Conservation (phyloP, 768 basidiomycete species). For the Phaeolepiota aurea region DNA sequence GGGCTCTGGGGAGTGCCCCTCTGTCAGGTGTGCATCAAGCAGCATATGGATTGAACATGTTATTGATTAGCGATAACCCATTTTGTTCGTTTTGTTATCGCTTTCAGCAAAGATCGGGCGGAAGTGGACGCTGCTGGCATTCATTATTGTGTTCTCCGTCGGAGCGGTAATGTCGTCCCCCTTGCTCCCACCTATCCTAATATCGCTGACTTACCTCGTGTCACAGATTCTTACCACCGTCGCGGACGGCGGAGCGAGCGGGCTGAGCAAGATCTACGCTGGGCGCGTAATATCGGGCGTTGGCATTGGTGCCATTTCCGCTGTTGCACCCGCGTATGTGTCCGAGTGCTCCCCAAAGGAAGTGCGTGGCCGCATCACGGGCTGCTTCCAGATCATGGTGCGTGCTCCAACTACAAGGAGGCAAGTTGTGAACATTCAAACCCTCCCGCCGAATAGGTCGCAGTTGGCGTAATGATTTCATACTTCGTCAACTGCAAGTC, state of each 20-base stretch:
- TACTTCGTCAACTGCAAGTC: slow-evolving; percentile 73
- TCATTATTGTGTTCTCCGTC: slow-evolving; percentile 54
- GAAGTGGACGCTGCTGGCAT: slow-evolving; percentile 51
- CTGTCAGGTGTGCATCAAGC: slow-evolving; percentile 43
- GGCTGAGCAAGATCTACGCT: slow-evolving; percentile 64
- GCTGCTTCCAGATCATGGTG: slow-evolving; percentile 81
- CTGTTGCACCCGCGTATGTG: slow-evolving; percentile 81
- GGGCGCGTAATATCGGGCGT: slow-evolving; percentile 77
- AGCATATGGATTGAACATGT: no score
- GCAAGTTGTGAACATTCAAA: not conserved
- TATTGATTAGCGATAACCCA: no score
- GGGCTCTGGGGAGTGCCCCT: slow-evolving; percentile 67
- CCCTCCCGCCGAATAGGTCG: slow-evolving; percentile 28
- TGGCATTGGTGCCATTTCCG: slow-evolving; percentile 76
- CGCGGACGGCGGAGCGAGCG: slow-evolving; percentile 41
- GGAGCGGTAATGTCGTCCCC: slow-evolving; percentile 61
- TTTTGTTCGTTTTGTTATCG: no score
- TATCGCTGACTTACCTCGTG: not conserved
- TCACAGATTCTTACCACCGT: slow-evolving; percentile 62
- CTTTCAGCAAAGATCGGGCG: slow-evolving; percentile 60
- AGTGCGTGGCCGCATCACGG: slow-evolving; percentile 79
- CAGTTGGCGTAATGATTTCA: slow-evolving; percentile 77
- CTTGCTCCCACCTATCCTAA: no score
- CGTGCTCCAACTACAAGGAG: slow-evolving; percentile 2
- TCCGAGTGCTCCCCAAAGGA: slow-evolving; percentile 85